Base-by-base conservation (phyloP, 495 filamentous ascomycete species). In the Apodospora peruviana region DNA sequence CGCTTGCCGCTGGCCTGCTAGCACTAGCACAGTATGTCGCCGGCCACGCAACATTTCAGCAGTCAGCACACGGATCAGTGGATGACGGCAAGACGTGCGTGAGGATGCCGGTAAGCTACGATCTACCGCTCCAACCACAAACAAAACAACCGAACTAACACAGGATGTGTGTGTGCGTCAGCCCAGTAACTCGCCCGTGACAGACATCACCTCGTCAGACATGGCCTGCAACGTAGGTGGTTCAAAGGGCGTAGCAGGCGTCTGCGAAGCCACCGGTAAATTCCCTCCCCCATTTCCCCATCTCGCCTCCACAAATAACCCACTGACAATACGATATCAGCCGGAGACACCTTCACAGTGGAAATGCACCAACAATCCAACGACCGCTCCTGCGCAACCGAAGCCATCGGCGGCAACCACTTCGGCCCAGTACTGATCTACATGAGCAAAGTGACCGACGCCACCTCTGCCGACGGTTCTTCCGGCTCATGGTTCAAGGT, bases 1-100 rank as follows among this genome's bases (percentile, higher is more conserved):
- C n/a, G n/a, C n/a, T n/a, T n/a, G n/a, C n/a, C n/a, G n/a, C n/a
- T n/a, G n/a, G n/a, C n/a, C n/a, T n/a, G n/a, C n/a, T n/a, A n/a
- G n/a, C n/a, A n/a, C n/a, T n/a, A n/a, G n/a, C n/a, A n/a, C n/a
- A n/a, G n/a, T n/a, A n/a, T n/a, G n/a, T 32, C 5, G 19, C 53
- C 21, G 64, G 50, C 27, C 68, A 72, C 17, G 55, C 68, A 19
- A 67, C 60, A 38, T 73, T 76, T 59, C 71, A 78, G 54, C 68
- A 70, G 23, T 55, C 59, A 1, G 40, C 27, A 11, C 40, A 27
- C 17, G 56, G 57, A 1, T 29, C 45, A 2, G 51, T 24, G 0
- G 56, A 59, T 50, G 52, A 52, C 40, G 51, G 48, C 25, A 50
- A 50, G 10, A 53, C 44, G 0, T 61, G 59, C 25, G 50, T 45